Conservation (phyloP, 2,329 filamentous ascomycete species). For the Tolypocladium tropicale region DNA sequence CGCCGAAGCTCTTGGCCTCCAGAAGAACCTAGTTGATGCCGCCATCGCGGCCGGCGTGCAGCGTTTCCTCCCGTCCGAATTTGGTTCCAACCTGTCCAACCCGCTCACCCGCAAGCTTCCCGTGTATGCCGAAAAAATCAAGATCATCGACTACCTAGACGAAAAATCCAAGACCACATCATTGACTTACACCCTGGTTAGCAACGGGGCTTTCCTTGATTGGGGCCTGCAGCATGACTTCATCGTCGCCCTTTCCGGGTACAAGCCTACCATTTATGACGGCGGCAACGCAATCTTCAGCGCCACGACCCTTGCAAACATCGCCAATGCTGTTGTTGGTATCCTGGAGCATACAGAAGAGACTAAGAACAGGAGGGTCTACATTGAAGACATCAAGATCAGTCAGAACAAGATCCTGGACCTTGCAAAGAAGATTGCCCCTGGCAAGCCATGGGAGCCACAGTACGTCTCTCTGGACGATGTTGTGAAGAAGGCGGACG, state of each 20-base stretch:
- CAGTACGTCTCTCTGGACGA: conserved; percentile 21
- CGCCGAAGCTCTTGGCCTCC: conserved; percentile 26
- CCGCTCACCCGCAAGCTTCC: conserved; percentile 31
- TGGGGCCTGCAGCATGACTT: conserved; percentile 36
- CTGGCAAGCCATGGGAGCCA: conserved; percentile 35
- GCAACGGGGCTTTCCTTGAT: conserved; percentile 48
- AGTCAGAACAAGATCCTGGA: conserved; percentile 35
- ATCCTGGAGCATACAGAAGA: conserved; percentile 37
- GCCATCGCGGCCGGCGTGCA: conserved; percentile 49
- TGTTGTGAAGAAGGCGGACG: conserved; percentile 13
- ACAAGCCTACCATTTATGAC: conserved; percentile 33
- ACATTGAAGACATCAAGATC: conserved; percentile 30
- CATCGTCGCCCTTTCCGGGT: conserved; percentile 28
- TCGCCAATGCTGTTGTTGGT: conserved; percentile 38
- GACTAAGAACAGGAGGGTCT: conserved; percentile 41
- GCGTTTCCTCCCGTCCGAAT: conserved; percentile 53
- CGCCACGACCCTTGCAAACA: conserved; percentile 32
- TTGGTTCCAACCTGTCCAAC: conserved; percentile 24
- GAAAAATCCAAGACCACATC: conserved; percentile 26
- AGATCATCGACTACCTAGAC: conserved; percentile 27
- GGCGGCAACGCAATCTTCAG: conserved; percentile 39
- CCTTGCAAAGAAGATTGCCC: conserved; percentile 36
- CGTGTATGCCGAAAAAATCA: conserved; percentile 40
- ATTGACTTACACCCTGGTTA: conserved; percentile 45
- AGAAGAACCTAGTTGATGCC: conserved; percentile 42